phyloP scores from a whole-genome alignment of 2,329 filamentous ascomycete genomes.

The Verruconis gallopava region DNA sequence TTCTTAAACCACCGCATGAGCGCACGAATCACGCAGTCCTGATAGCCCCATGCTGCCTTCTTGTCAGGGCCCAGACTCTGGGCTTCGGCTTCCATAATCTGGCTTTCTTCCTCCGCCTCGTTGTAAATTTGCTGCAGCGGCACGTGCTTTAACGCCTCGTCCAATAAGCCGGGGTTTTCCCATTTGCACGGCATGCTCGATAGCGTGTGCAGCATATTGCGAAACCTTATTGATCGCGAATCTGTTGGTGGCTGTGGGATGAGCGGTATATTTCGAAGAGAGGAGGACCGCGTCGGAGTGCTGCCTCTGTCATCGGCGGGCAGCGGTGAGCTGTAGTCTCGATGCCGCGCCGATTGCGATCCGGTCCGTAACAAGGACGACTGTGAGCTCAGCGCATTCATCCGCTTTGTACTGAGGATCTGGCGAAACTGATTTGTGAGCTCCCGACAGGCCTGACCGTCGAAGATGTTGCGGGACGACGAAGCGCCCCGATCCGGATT shows the following conservation, averaged over 20 bases:
- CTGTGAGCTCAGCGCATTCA: slow-evolving; percentile 63
- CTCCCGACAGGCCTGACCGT: slow-evolving; percentile 2
- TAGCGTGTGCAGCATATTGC: slow-evolving; percentile 68
- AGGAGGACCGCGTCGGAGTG: slow-evolving; percentile 48
- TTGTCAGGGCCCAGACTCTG: slow-evolving; percentile 71
- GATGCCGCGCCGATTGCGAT: slow-evolving; percentile 43
- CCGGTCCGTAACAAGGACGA: slow-evolving; percentile 44
- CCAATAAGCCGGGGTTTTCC: slow-evolving; percentile 87
- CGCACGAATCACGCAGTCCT: slow-evolving; percentile 88
- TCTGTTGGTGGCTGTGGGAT: slow-evolving; percentile 59
- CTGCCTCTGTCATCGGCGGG: slow-evolving; percentile 18
- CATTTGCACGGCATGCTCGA: slow-evolving; percentile 86
- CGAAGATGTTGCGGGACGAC: slow-evolving; percentile 5
- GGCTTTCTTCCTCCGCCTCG: slow-evolving; percentile 86
- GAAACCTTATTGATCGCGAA: slow-evolving; percentile 34
- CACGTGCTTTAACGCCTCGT: slow-evolving; percentile 78
- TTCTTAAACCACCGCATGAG: slow-evolving; percentile 92
- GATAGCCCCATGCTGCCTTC: slow-evolving; percentile 87
- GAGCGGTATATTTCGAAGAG: slow-evolving; percentile 51
- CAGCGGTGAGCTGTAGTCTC: slow-evolving; percentile 22
- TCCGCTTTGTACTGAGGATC: slow-evolving; percentile 70
- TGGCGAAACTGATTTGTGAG: slow-evolving; percentile 69
- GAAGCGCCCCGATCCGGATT: neutral
- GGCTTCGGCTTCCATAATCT: slow-evolving; percentile 76
- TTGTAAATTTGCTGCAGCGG: slow-evolving; percentile 84